phyloP scores from a whole-genome alignment of 805 yeast species.

The Jamesozyma rosinii region DNA sequence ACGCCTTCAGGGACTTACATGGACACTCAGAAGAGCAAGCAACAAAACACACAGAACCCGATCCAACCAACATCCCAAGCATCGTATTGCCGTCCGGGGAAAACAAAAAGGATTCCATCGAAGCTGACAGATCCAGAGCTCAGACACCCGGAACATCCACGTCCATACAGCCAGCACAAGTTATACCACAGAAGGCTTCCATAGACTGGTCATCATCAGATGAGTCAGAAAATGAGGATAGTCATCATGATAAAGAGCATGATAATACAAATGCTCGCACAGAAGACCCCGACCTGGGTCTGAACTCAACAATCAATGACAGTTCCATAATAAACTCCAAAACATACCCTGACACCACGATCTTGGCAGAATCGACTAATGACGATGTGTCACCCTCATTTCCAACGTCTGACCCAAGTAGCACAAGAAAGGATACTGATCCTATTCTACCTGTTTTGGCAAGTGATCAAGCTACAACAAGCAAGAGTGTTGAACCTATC shows the following conservation, averaged over 20 bases:
- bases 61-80: neutral
- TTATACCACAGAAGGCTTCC: conserved; percentile 75
- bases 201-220: conserved; percentile 85
- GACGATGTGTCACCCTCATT: neutral
- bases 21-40: neutral
- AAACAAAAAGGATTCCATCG: too few species aligned
- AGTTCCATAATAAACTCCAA: neutral
- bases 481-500: too few species aligned
- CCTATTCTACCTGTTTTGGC: too few species aligned
- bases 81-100: conserved; percentile 4
- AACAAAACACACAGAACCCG: neutral
- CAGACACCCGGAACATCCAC: conserved; percentile 17
- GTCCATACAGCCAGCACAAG: conserved; percentile 53
- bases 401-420: neutral
- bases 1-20: too few species aligned
- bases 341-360: neutral
- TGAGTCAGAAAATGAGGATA: conserved; percentile 42
- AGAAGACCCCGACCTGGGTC: neutral
- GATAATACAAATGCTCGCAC: neutral
- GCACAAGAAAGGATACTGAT: neutral
- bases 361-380: neutral
- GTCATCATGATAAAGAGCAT: conserved; percentile 1
- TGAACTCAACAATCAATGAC: neutral
- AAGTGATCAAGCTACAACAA: neutral
- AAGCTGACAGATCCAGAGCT: neutral